Evolutionary conservation across 2,329 filamentous ascomycete species (phyloP).

Genomic region (Colletotrichum cuscutae): DNA sequence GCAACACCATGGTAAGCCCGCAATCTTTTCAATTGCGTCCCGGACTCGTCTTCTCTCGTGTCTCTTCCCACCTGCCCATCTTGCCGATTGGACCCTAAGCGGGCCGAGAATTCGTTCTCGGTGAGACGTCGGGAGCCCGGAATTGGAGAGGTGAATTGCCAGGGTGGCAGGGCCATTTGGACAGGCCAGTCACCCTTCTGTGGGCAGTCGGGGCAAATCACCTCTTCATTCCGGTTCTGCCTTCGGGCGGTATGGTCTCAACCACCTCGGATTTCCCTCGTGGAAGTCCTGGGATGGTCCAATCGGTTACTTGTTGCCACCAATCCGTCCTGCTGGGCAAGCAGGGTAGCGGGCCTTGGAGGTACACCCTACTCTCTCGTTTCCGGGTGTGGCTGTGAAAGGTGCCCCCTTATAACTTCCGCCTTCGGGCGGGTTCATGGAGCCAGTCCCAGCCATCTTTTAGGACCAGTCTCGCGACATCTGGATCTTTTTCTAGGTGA

Average conservation of each 20-base stretch:
- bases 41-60: slow-evolving; percentile 12
- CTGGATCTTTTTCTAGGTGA: neutral
- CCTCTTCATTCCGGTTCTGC: slow-evolving; percentile 5
- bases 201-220: slow-evolving; percentile 9
- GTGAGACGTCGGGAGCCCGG: slow-evolving; percentile 20
- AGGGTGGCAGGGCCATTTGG: slow-evolving; percentile 3
- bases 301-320: neutral
- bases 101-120: neutral
- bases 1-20: slow-evolving; percentile 9
- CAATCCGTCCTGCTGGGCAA: slow-evolving; percentile 7
- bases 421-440: neutral
- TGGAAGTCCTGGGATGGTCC: neutral
- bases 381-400: slow-evolving; percentile 19
- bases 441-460: neutral
- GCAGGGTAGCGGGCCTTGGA: slow-evolving; percentile 12
- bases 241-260: slow-evolving; percentile 8
- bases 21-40: slow-evolving; percentile 16
- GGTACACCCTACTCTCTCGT: slow-evolving; percentile 20
- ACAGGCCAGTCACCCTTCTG: neutral
- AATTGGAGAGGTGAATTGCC: neutral
- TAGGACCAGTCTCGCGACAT: neutral
- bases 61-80: slow-evolving; percentile 12
- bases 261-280: neutral
- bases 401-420: neutral
- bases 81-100: slow-evolving; percentile 22